These are phyloP conservation scores for Seiridium unicorne DNA, from an alignment of 2,329 filamentous ascomycete species.

Conservation along the genomic window DNA sequence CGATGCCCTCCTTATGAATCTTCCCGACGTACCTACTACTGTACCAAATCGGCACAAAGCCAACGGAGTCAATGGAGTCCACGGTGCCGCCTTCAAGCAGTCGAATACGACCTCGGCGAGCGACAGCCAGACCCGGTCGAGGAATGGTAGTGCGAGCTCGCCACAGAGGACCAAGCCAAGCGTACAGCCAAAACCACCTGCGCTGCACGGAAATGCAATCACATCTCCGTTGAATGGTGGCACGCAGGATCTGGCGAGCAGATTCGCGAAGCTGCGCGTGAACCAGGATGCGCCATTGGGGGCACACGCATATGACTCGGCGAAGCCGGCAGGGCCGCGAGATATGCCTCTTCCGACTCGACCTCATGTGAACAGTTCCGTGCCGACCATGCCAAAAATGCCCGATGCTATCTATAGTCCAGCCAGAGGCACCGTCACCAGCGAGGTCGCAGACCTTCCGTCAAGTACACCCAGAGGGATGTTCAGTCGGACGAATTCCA, in stretches of 20 bases:
- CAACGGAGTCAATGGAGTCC: background rate
- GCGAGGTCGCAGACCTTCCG: slow-evolving; percentile 63
- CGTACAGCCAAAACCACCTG: slow-evolving; percentile 66
- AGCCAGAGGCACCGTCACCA: slow-evolving; percentile 68
- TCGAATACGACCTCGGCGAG: background rate
- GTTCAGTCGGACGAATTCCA: slow-evolving; percentile 59
- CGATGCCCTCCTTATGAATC: slow-evolving; percentile 11
- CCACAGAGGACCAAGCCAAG: slow-evolving; percentile 38
- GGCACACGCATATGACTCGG: slow-evolving; percentile 26
- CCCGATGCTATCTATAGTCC: slow-evolving; percentile 78
- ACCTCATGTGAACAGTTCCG: slow-evolving; percentile 47
- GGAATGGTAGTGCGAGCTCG: background rate
- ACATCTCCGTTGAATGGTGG: slow-evolving; percentile 33
- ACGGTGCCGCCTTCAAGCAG: background rate
- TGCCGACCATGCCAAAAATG: slow-evolving; percentile 63
- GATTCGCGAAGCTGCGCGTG: slow-evolving; percentile 57
- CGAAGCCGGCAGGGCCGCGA: slow-evolving; percentile 44
- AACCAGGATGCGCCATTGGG: slow-evolving; percentile 37
- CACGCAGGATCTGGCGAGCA: slow-evolving; percentile 49
- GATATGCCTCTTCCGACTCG: slow-evolving; percentile 45
- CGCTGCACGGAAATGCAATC: slow-evolving; percentile 61
- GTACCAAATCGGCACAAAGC: slow-evolving; percentile 4
- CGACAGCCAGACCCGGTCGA: background rate
- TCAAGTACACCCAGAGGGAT: slow-evolving; percentile 63
- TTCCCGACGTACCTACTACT: slow-evolving; percentile 18